Evolutionary conservation across 768 basidiomycete genomes (phyloP), one percentile per base, ranked within the genome.

Genomic region (Glaciozyma antarctica): DNA sequence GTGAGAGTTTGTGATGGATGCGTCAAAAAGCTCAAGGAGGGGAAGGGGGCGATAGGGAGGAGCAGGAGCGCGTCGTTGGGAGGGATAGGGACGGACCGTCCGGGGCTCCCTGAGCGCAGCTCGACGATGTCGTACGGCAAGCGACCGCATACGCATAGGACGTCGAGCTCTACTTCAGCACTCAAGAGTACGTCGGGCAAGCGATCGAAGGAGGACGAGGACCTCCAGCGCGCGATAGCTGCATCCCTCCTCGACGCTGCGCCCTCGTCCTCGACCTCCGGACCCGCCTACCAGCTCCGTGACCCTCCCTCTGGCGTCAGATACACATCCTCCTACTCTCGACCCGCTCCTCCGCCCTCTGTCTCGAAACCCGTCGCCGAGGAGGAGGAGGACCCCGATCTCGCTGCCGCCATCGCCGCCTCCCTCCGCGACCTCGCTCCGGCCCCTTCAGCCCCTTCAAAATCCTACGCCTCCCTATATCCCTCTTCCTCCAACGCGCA

Each of bases 1-100:
- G 95, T 99, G 9, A 81, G 95, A 47, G 94, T 98, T 0, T 98
- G 95, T 64, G 94, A 99, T 68, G 81, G 84, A 3, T 99, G 95
- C 73, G 82, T 86, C 75, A 80, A 80, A n/a, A 94, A 92, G 76
- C 77, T 90, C 53, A 67, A 58, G 44, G 59, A 65, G 38, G 58
- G 58, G 30, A 68, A 64, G 56, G 63, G 66, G 2, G 62, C 30
- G 26, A 24, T 56, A 0, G 17, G 21, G 32, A 57, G 74, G 3
- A 63, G 64, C 47, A 65, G 68, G 71, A 71, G 57, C 57, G 71
- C 58, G 22, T 32, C 21, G 16, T 24, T 26, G 24, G 32, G 45
- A 34, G 30, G 22, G 22, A 22, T 60, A 47, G 47, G 47, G 38
- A 32, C 49, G 15, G 47, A 38, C 3, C 12, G 41, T 3, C n/a